These are phyloP conservation scores for Nitzschia palea DNA, from an alignment of 108 stramenopile species.

Conservation along the genomic window DNA sequence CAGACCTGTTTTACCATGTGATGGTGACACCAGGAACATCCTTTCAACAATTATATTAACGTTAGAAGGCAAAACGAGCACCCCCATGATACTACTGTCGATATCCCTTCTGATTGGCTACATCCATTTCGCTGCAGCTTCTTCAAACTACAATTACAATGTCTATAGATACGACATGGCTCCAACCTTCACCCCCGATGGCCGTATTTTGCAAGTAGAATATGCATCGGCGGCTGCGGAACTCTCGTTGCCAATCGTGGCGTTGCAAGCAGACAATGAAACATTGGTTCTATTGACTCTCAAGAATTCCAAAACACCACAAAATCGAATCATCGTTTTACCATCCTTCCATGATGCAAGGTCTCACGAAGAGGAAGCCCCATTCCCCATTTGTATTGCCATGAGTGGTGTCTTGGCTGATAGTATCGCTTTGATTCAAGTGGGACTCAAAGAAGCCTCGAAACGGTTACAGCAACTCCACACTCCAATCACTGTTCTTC, in stretches of 20 bases:
- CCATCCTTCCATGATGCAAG: neutral
- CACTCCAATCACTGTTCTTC: conserved; percentile 9
- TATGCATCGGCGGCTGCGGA: conserved; percentile 67
- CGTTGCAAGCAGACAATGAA: conserved; percentile 24
- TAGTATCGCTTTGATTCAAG: conserved; percentile 48
- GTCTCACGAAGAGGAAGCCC: neutral
- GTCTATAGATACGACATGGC: conserved; percentile 82
- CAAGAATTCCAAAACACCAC: conserved; percentile 9
- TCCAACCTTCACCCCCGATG: conserved; percentile 83
- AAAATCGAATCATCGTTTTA: conserved; percentile 27
- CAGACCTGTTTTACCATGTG: too few relatives aligned
- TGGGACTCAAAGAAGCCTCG: conserved; percentile 22
- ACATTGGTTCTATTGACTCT: conserved; percentile 16
- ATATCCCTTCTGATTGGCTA: too few relatives aligned
- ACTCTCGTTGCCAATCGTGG: conserved; percentile 59
- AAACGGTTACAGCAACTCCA: conserved; percentile 23
- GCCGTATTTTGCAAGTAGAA: conserved; percentile 81
- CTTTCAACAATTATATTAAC: too few relatives aligned
- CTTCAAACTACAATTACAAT: conserved; percentile 44
- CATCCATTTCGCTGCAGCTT: conserved; percentile 15
- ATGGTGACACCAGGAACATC: too few relatives aligned
- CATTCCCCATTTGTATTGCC: conserved; percentile 43
- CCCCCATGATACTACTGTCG: too few relatives aligned
- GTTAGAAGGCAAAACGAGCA: too few relatives aligned
- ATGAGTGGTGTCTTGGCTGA: conserved; percentile 73